Evolutionary conservation across 345 rosid species (phyloP).

Genomic region (Jatropha curcas): DNA sequence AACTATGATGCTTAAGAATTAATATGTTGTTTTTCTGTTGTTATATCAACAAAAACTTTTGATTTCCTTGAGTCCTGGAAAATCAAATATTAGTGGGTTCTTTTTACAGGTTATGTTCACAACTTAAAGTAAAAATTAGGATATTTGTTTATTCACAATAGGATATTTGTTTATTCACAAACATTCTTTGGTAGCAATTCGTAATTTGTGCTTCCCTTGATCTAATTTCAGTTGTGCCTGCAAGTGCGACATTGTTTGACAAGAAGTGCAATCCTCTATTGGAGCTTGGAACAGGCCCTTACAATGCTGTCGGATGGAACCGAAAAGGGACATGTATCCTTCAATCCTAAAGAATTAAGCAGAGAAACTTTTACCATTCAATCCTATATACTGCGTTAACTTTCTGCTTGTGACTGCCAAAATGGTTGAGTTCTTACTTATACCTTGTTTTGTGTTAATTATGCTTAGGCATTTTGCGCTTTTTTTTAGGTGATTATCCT

Average conservation of each 20-base stretch:
- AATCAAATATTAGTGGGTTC: not conserved
- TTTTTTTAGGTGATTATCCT: too few relatives aligned
- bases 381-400: not conserved
- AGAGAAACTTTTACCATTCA: not conserved
- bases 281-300: constrained; percentile 85
- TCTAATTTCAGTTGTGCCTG: constrained; percentile 79
- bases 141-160: too few relatives aligned
- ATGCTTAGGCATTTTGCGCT: constrained; percentile 76
- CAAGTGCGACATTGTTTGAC: constrained; percentile 78
- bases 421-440: not conserved
- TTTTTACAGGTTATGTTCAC: not conserved
- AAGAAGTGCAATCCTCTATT: constrained; percentile 81
- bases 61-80: not conserved
- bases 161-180: too few relatives aligned
- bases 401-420: not conserved
- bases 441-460: not conserved
- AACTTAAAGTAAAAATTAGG: not conserved
- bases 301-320: too few relatives aligned
- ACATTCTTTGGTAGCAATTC: too few relatives aligned
- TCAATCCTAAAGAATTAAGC: constrained; percentile 1
- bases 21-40: not conserved
- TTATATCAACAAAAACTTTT: not conserved
- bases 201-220: constrained; percentile 45
- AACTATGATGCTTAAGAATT: too few relatives aligned
- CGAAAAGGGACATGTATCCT: constrained; percentile 90